A percentile compares a stretch with the other conserved stretches of the same genome.
Evolutionary conservation across 495 filamentous ascomycete genomes (phyloP).

Genomic region (Opeltia flavorubescens): DNA sequence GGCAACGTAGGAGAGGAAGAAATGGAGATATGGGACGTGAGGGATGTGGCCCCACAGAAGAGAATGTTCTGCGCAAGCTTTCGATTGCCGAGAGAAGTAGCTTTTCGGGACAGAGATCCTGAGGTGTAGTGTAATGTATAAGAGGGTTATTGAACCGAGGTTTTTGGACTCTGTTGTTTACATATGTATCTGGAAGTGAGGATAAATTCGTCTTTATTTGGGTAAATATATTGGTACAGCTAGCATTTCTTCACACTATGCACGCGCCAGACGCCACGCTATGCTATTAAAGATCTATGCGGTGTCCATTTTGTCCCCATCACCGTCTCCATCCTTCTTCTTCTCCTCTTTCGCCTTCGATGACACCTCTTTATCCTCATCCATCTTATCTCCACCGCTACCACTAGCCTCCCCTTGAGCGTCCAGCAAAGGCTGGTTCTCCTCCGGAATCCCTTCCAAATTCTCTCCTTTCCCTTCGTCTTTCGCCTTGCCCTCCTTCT

Average conservation of each 20-base stretch:
- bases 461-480: constrained; percentile 47
- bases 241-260: background rate
- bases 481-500: constrained; percentile 66
- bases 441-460: constrained; percentile 71
- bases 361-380: constrained; percentile 10
- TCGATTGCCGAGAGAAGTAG: constrained; percentile 65
- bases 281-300: constrained; percentile 31
- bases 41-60: constrained; percentile 85
- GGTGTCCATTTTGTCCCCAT: constrained; percentile 80
- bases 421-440: constrained; percentile 46
- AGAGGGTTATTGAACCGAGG: too few relatives aligned
- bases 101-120: constrained; percentile 34
- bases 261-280: constrained; percentile 11
- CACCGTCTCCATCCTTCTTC: constrained; percentile 40
- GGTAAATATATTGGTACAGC: too few relatives aligned
- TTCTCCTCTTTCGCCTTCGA: constrained; percentile 28
- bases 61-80: constrained; percentile 95
- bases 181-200: too few relatives aligned
- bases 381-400: constrained; percentile 21
- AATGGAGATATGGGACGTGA: constrained; percentile 58
- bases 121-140: background rate
- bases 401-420: constrained; percentile 56
- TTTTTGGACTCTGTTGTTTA: too few relatives aligned
- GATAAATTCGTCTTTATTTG: too few relatives aligned
- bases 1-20: constrained; percentile 37